A percentile compares a stretch with the other conserved stretches of the same genome.
Evolutionary conservation across 2,329 filamentous ascomycete genomes (phyloP).

Genomic region (Alternaria ethzedia): DNA sequence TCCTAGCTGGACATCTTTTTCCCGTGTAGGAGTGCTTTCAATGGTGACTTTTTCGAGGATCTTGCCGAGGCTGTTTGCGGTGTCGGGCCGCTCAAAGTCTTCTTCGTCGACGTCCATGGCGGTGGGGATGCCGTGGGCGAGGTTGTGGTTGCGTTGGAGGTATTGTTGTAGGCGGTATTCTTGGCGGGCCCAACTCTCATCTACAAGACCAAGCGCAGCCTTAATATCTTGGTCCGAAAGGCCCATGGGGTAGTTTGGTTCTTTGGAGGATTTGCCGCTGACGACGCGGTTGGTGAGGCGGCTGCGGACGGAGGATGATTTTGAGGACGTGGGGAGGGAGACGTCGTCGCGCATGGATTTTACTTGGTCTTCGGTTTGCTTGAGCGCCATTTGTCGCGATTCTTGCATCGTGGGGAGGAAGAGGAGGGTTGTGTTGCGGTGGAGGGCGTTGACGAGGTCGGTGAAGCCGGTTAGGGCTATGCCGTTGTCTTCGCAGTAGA

Average conservation of each 20-base stretch:
- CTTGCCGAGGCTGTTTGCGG: conserved; percentile 49
- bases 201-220: conserved; percentile 55
- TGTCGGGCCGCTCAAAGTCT: conserved; percentile 53
- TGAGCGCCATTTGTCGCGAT: conserved; percentile 67
- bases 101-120: conserved; percentile 55
- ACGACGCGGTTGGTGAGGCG: conserved; percentile 42
- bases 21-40: conserved; percentile 53
- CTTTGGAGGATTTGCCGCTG: conserved; percentile 33
- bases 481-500: conserved; percentile 75
- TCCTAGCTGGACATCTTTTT: conserved; percentile 47
- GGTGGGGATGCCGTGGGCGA: conserved; percentile 53
- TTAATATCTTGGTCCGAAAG: conserved; percentile 58
- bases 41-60: conserved; percentile 54
- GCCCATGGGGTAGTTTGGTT: conserved; percentile 31
- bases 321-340: conserved; percentile 31
- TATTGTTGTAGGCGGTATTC: conserved; percentile 56
- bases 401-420: conserved; percentile 68
- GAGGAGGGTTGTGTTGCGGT: conserved; percentile 67
- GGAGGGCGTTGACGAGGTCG: conserved; percentile 71
- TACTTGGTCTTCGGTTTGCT: conserved; percentile 63
- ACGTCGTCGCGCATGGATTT: conserved; percentile 57
- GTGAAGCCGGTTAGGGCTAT: conserved; percentile 75
- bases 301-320: conserved; percentile 40
- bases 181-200: conserved; percentile 59
- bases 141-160: conserved; percentile 55